Evolutionary conservation across 73 alveolate genomes (phyloP).

Genomic region (Breviolum minutum): DNA sequence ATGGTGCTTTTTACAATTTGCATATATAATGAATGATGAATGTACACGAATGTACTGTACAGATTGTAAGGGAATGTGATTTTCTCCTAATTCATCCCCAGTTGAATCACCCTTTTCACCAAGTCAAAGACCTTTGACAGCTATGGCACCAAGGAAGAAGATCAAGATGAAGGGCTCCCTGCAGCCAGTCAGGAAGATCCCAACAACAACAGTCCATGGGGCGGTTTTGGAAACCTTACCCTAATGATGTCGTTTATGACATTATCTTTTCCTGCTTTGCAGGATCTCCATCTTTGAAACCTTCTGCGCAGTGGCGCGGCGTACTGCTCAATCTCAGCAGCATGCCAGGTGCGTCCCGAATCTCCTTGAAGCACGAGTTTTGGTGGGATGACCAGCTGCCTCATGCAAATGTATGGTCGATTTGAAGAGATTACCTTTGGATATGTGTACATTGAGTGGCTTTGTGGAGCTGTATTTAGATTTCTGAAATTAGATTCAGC

Average conservation of each 20-base stretch:
- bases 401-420: background rate
- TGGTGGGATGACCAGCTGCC: background rate
- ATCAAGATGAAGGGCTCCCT: conserved; percentile 94
- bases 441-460: background rate
- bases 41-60: background rate
- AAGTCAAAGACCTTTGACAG: background rate
- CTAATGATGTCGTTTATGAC: background rate
- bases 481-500: background rate
- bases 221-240: background rate
- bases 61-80: background rate
- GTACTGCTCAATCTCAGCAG: conserved; percentile 4
- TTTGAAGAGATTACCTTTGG: background rate
- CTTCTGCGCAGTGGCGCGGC: conserved; percentile 94
- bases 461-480: background rate
- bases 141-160: conserved; percentile 25
- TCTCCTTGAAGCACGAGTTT: background rate
- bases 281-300: conserved; percentile 84
- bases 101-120: no score
- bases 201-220: background rate
- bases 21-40: background rate
- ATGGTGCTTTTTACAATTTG: no score
- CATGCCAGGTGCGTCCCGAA: background rate
- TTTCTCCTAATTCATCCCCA: background rate
- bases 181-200: conserved; percentile 41
- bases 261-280: background rate